Evolutionary conservation across 73 alveolate genomes (phyloP).

Genomic region (Uronychia setigera): DNA sequence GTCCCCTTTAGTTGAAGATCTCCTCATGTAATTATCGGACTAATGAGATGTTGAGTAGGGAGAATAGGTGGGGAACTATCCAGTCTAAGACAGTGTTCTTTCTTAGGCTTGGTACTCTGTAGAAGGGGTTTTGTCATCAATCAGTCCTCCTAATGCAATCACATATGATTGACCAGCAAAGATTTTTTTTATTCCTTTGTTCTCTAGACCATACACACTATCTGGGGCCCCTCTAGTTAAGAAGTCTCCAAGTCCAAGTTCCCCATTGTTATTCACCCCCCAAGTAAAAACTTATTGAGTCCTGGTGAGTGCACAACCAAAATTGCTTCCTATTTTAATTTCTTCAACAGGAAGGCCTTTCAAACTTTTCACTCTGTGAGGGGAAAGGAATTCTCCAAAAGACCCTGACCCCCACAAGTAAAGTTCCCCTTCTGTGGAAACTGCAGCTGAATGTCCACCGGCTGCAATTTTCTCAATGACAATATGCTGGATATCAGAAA

Average conservation of each 20-base stretch:
- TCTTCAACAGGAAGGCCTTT: conserved; percentile 13
- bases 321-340: conserved; percentile 12
- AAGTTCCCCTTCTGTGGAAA: conserved; percentile 47
- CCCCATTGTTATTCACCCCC: conserved; percentile 49
- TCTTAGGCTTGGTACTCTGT: background rate
- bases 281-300: conserved; percentile 23
- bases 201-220: background rate
- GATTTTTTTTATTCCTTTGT: conserved; percentile 25
- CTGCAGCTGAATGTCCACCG: conserved; percentile 62
- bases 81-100: background rate
- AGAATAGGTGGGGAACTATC: background rate
- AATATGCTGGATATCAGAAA: conserved; percentile 51
- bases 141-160: conserved; percentile 43
- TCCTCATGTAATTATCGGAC: background rate
- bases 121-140: background rate
- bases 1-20: background rate
- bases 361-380: conserved; percentile 35
- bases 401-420: conserved; percentile 61
- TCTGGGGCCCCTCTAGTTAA: conserved; percentile 16
- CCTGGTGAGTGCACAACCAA: conserved; percentile 30
- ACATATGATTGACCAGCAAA: conserved; percentile 49
- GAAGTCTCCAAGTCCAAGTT: conserved; percentile 24
- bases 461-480: conserved; percentile 47
- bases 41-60: background rate
- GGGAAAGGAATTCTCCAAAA: conserved; percentile 47